phyloP scores from a whole-genome alignment of 2,329 filamentous ascomycete genomes.

The Aspergillus fructus region DNA sequence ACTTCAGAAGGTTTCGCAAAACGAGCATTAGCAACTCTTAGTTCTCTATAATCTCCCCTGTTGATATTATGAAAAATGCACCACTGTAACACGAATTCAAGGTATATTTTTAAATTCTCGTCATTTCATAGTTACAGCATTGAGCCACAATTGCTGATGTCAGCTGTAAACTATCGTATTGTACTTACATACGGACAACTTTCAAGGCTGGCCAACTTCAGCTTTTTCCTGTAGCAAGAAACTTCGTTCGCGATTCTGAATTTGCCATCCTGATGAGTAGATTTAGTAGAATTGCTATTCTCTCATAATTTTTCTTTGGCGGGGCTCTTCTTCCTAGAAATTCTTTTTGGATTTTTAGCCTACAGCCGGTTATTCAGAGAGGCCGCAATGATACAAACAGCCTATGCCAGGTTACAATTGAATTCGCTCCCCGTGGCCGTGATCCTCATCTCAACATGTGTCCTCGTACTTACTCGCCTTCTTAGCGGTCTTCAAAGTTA shows the following conservation, averaged over 20 bases:
- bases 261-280: background rate
- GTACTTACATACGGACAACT: background rate
- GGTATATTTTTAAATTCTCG: background rate
- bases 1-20: conserved; percentile 69
- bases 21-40: conserved; percentile 45
- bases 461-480: conserved; percentile 32
- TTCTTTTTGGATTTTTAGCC: background rate
- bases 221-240: background rate
- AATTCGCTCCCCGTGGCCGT: conserved; percentile 28
- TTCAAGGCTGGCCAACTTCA: background rate
- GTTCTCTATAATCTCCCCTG: background rate
- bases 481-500: conserved; percentile 36
- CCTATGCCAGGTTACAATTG: conserved; percentile 21
- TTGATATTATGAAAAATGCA: background rate
- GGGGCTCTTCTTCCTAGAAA: background rate
- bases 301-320: background rate
- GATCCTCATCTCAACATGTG: conserved; percentile 26
- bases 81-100: background rate
- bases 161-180: conserved; percentile 1
- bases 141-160: background rate
- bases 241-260: background rate
- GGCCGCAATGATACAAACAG: conserved; percentile 16
- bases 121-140: background rate
- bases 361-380: background rate
- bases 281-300: background rate